These are phyloP conservation scores for Scheffersomyces coipomensis DNA, from an alignment of 805 yeast species.

Conservation along the genomic window DNA sequence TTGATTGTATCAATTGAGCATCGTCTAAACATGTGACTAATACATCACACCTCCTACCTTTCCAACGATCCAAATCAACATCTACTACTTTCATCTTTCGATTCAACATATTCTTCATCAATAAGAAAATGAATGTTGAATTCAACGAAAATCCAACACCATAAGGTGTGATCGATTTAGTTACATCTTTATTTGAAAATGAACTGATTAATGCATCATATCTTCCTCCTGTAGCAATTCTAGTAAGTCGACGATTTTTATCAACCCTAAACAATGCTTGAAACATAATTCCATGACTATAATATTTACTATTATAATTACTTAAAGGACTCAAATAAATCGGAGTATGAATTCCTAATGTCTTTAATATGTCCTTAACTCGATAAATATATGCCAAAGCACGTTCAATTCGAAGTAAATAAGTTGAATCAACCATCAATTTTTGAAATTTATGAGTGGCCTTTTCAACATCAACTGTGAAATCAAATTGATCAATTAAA, in stretches of 20 bases:
- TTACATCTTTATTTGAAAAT: slow-evolving; percentile 50
- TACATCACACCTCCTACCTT: slow-evolving; percentile 68
- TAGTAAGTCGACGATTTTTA: slow-evolving; percentile 39
- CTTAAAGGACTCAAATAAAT: slow-evolving; percentile 77
- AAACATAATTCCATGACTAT: slow-evolving; percentile 82
- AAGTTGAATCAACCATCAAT: slow-evolving; percentile 72
- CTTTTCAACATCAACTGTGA: slow-evolving; percentile 63
- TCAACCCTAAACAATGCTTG: slow-evolving; percentile 74
- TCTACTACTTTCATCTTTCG: slow-evolving; percentile 8
- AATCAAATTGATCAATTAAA: slow-evolving; percentile 70
- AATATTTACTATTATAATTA: slow-evolving; percentile 79
- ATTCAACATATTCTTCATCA: slow-evolving; percentile 28
- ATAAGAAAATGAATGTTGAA: slow-evolving; percentile 35
- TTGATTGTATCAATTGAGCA: slow-evolving; percentile 54
- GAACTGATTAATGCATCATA: slow-evolving; percentile 73
- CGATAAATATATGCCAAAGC: slow-evolving; percentile 61
- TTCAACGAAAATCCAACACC: slow-evolving; percentile 91
- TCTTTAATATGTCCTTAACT: slow-evolving; percentile 52
- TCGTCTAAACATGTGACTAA: slow-evolving; percentile 69
- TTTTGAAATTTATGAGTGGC: slow-evolving; percentile 64
- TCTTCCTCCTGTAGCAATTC: slow-evolving; percentile 90
- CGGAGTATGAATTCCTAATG: slow-evolving; percentile 57
- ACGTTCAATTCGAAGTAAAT: slow-evolving; percentile 57
- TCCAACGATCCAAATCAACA: slow-evolving; percentile 15
- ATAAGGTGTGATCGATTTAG: slow-evolving; percentile 22